phyloP scores from a whole-genome alignment of 2,329 filamentous ascomycete genomes.

The Blumeria hordei region DNA sequence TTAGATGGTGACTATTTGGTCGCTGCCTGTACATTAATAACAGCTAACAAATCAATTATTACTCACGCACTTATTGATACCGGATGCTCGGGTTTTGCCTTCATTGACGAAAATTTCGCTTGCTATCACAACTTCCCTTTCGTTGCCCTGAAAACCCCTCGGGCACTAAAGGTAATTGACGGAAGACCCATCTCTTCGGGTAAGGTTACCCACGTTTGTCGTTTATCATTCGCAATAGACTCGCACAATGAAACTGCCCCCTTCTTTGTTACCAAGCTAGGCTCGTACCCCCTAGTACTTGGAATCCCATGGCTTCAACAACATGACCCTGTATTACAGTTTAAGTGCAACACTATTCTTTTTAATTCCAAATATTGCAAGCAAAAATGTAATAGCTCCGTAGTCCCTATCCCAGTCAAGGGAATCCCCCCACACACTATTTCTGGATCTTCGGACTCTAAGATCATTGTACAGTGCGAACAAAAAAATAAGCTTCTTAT shows the following conservation, averaged over 20 bases:
- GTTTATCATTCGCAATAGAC: background rate
- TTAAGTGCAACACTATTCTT: background rate
- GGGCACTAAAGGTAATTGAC: background rate
- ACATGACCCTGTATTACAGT: background rate
- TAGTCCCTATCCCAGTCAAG: background rate
- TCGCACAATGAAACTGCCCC: background rate
- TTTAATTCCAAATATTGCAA: background rate
- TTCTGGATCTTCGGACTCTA: background rate
- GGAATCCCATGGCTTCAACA: background rate
- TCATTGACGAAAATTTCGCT: background rate
- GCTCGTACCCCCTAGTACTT: background rate
- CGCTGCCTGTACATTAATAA: background rate
- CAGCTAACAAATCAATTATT: background rate
- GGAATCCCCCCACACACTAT: background rate
- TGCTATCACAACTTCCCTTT: background rate
- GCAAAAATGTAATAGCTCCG: background rate
- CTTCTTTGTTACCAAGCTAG: background rate
- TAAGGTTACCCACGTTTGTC: background rate
- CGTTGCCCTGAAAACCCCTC: background rate
- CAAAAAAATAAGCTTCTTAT: background rate
- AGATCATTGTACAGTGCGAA: fast-evolving
- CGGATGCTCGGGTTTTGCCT: background rate
- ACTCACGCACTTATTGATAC: background rate
- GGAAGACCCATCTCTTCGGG: background rate
- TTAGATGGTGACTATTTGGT: background rate